Percentiles rank a stretch among this genome's conserved stretches.
These are phyloP conservation scores for Aspergillus persii DNA, from an alignment of 2,329 filamentous ascomycete species.

Conservation along the genomic window DNA sequence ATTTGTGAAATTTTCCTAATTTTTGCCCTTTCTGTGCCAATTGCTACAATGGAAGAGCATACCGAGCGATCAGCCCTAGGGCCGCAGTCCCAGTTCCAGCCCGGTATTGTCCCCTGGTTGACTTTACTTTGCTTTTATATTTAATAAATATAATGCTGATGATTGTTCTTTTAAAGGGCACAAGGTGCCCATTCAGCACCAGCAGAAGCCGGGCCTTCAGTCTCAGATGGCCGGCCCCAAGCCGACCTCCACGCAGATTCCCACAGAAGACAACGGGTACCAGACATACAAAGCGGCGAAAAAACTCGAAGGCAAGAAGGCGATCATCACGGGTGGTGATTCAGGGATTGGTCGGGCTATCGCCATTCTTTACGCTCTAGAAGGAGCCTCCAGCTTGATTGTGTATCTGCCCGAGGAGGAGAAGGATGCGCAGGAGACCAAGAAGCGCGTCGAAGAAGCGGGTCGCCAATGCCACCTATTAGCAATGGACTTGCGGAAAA, in stretches of 20 bases:
- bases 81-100: constrained; percentile 33
- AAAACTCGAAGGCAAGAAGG: constrained; percentile 72
- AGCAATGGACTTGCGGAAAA: constrained; percentile 62
- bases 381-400: constrained; percentile 72
- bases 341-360: constrained; percentile 74
- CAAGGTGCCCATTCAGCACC: constrained; percentile 51
- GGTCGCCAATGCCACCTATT: constrained; percentile 65
- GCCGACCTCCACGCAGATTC: constrained; percentile 64
- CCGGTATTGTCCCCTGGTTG: constrained; percentile 21
- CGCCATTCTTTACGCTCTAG: constrained; percentile 75
- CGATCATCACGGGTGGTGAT: constrained; percentile 78
- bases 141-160: not conserved
- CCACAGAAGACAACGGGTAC: constrained; percentile 65
- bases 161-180: constrained; percentile 39
- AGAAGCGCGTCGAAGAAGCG: constrained; percentile 64
- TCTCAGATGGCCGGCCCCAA: constrained; percentile 55
- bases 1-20: not conserved
- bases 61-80: constrained; percentile 12
- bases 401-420: constrained; percentile 74
- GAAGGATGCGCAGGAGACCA: constrained; percentile 71
- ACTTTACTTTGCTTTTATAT: not conserved
- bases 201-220: constrained; percentile 54
- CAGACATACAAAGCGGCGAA: constrained; percentile 71
- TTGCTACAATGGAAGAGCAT: constrained; percentile 16
- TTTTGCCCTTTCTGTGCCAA: not conserved